phyloP scores from a whole-genome alignment of 2,329 filamentous ascomycete genomes.

The Calonectria crousiana region DNA sequence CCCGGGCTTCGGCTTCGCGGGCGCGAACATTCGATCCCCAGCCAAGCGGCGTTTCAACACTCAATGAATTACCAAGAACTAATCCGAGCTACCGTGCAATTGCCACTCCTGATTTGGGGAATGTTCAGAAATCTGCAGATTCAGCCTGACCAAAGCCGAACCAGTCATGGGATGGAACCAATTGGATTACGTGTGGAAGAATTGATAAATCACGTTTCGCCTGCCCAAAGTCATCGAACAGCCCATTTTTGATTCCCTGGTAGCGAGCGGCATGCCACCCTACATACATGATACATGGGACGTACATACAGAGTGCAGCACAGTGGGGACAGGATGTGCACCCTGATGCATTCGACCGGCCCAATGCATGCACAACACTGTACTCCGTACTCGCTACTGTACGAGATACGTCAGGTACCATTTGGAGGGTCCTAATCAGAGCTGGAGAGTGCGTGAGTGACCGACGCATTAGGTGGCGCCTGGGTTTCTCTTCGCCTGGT shows the following conservation, averaged over 20 bases:
- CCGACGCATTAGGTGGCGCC: not conserved
- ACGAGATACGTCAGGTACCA: constrained; percentile 14
- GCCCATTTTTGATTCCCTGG: constrained; percentile 15
- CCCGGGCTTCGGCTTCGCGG: not conserved
- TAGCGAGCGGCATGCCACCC: constrained; percentile 24
- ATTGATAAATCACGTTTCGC: constrained; percentile 23
- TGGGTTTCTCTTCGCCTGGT: not conserved
- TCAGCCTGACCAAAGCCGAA: not conserved
- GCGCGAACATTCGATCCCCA: constrained; percentile 1
- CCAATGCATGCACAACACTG: constrained; percentile 21
- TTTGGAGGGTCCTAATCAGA: not conserved
- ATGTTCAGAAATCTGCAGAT: not conserved
- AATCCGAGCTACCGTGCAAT: not conserved
- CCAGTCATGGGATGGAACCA: constrained; percentile 7
- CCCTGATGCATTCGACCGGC: not conserved
- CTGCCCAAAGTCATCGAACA: constrained; percentile 10
- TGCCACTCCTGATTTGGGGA: not conserved
- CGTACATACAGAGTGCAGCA: constrained; percentile 7
- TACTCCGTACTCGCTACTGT: constrained; percentile 8
- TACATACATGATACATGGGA: constrained; percentile 16
- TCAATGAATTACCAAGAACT: not conserved
- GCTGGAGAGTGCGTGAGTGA: not conserved
- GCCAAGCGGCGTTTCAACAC: not conserved
- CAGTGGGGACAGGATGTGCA: constrained; percentile 11
- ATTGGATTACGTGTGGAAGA: not conserved